phyloP scores from a whole-genome alignment of 306 rosid genomes.

The Sicyos baderoa region DNA sequence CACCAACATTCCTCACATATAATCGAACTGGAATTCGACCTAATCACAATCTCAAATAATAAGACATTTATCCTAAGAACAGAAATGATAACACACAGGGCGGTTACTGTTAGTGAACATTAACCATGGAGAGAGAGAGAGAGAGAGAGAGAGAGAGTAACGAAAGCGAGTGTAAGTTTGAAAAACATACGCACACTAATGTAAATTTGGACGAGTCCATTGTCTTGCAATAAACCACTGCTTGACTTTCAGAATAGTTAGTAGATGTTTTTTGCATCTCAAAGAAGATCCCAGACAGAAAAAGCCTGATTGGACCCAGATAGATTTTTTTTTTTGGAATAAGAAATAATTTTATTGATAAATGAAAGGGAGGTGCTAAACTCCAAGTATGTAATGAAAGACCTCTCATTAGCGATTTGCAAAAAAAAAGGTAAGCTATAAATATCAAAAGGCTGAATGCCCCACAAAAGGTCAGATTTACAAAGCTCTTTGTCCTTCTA shows the following conservation, averaged over 20 bases:
- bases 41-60: slow-evolving; percentile 27
- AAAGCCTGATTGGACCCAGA: neutral
- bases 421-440: too few species aligned
- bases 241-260: neutral
- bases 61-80: slow-evolving; percentile 16
- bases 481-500: too few species aligned
- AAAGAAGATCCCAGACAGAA: neutral
- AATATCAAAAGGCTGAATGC: too few species aligned
- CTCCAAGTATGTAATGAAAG: too few species aligned
- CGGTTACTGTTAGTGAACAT: neutral
- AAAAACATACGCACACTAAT: neutral
- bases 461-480: too few species aligned
- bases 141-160: neutral
- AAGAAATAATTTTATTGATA: too few species aligned
- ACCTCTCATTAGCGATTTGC: too few species aligned
- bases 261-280: neutral
- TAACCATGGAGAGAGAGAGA: neutral
- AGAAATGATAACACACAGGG: neutral
- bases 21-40: slow-evolving; percentile 85
- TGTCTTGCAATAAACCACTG: neutral
- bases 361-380: too few species aligned
- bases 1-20: slow-evolving; percentile 50
- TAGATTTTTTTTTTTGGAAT: neutral
- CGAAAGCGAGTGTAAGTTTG: neutral
- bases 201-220: neutral